Base-by-base conservation (phyloP, 2,329 filamentous ascomycete genomes). In the Venturia oleaginea region DNA sequence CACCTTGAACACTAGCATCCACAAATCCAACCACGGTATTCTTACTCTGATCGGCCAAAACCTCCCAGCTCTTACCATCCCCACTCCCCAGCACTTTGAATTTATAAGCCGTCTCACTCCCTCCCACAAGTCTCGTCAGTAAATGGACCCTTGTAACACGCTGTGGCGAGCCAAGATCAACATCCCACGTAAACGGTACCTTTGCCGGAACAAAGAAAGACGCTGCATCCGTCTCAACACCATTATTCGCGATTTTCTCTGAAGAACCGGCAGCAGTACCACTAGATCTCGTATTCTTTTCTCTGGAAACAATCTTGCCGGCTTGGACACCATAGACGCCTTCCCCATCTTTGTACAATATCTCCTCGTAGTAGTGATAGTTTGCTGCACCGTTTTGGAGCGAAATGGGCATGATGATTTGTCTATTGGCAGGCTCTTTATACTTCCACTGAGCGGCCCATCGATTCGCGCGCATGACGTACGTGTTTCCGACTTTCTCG, bases 241-340 rank as follows among this genome's bases (percentile, higher is more conserved):
- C 46, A 13, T 51, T 51, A 8, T 51, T 51, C 11, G 24, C 46
- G 22, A 51, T 15, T 17, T 15, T 51, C 22, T 51, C 22, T 4
- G 46, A 4, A 3, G 46, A 51, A 4, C 46, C 24, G 11, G 43
- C 43, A 24, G 19, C 43, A 22, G 3, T 10, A 4, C n/a, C 22
- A 17, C 22, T 51, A 13, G 46, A 51, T 27, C 48, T 64, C 8
- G 64, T 61, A 2, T 64, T 57, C 46, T 65, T 70, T 43, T 66
- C 66, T 40, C 65, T 61, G 40, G 67, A 69, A 30, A 70, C 63
- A 6, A 70, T 66, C 7, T 62, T 64, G 19, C 68, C 68, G 15
- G 65, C 48, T 27, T 70, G 68, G 19, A 70, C 66, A 6, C 68
- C 67, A 48, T 67, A 68, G 19, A 67, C 54, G n/a, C 65, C 66